Evolutionary conservation across 768 basidiomycete species (phyloP).

Genomic region (Trametes cinnabarina): DNA sequence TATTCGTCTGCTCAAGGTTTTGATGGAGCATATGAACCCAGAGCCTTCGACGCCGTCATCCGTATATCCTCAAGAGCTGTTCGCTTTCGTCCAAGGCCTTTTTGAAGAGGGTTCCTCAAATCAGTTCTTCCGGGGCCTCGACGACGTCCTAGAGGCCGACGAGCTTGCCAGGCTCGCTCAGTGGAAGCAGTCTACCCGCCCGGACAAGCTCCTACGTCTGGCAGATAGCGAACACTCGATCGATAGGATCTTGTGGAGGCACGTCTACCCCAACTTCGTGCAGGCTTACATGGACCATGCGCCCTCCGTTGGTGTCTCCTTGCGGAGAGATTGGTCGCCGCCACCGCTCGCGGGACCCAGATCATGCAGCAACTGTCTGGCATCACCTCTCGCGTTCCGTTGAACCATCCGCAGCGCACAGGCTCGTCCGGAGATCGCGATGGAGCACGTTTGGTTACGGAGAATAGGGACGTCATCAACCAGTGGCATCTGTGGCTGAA

Average conservation of each 20-base stretch:
- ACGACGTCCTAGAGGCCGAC: slow-evolving; percentile 61
- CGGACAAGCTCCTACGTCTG: slow-evolving; percentile 61
- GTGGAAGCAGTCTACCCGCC: slow-evolving; percentile 57
- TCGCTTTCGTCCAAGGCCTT: slow-evolving; percentile 51
- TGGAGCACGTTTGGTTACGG: slow-evolving; percentile 49
- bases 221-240: slow-evolving; percentile 67
- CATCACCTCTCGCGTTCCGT: slow-evolving; percentile 55
- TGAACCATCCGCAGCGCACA: slow-evolving; percentile 42
- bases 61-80: slow-evolving; percentile 28
- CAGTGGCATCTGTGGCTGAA: slow-evolving; percentile 88
- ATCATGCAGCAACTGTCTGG: slow-evolving; percentile 73
- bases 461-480: slow-evolving; percentile 58
- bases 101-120: slow-evolving; percentile 47
- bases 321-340: slow-evolving; percentile 70
- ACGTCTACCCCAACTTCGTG: slow-evolving; percentile 65
- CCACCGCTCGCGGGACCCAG: slow-evolving; percentile 68
- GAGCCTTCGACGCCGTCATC: slow-evolving; percentile 30
- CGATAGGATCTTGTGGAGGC: slow-evolving; percentile 74
- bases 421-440: slow-evolving; percentile 47
- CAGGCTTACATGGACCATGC: slow-evolving; percentile 51
- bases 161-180: slow-evolving; percentile 63
- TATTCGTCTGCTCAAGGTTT: slow-evolving; percentile 52
- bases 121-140: slow-evolving; percentile 56
- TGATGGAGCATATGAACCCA: slow-evolving; percentile 45
- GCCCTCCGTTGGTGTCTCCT: slow-evolving; percentile 43